phyloP scores from a whole-genome alignment of 768 basidiomycete genomes.

The Amanita brunnescens region DNA sequence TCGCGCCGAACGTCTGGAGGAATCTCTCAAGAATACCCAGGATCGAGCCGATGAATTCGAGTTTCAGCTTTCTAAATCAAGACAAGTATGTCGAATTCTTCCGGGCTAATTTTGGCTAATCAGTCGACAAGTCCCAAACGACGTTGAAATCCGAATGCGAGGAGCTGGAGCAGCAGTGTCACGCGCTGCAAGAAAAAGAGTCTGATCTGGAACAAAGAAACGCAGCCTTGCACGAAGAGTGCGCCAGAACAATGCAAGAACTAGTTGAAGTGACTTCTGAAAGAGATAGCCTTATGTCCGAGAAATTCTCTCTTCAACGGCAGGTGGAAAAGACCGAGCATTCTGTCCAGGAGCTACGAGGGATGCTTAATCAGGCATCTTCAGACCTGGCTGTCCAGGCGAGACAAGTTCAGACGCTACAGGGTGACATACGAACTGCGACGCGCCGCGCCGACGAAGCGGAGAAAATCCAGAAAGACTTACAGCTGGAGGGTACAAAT shows the following conservation, averaged over 20 bases:
- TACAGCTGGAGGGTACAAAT: constrained; percentile 71
- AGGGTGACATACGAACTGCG: constrained; percentile 58
- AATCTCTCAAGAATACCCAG: constrained; percentile 67
- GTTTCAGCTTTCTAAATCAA: constrained; percentile 70
- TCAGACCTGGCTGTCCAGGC: constrained; percentile 43
- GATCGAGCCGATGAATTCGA: constrained; percentile 79
- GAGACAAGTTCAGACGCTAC: constrained; percentile 49
- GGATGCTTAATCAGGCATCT: constrained; percentile 47
- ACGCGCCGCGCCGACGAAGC: constrained; percentile 66
- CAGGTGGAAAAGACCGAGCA: constrained; percentile 37
- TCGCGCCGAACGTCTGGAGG: constrained; percentile 65
- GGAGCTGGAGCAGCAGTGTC: constrained; percentile 38
- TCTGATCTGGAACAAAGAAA: constrained; percentile 40
- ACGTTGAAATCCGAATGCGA: constrained; percentile 58
- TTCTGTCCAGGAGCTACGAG: constrained; percentile 44
- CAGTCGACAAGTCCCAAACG: constrained; percentile 37
- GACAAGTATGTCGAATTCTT: constrained; percentile 34
- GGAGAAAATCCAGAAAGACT: constrained; percentile 58
- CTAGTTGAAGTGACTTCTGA: constrained; percentile 37
- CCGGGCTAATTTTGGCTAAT: neutral
- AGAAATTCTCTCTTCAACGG: constrained; percentile 40
- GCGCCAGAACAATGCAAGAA: constrained; percentile 29
- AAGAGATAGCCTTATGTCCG: constrained; percentile 37
- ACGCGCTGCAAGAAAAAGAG: constrained; percentile 32
- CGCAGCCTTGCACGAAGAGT: constrained; percentile 34